These are phyloP conservation scores for Ascochyta koolunga DNA, from an alignment of 2,329 filamentous ascomycete species.

Conservation along the genomic window DNA sequence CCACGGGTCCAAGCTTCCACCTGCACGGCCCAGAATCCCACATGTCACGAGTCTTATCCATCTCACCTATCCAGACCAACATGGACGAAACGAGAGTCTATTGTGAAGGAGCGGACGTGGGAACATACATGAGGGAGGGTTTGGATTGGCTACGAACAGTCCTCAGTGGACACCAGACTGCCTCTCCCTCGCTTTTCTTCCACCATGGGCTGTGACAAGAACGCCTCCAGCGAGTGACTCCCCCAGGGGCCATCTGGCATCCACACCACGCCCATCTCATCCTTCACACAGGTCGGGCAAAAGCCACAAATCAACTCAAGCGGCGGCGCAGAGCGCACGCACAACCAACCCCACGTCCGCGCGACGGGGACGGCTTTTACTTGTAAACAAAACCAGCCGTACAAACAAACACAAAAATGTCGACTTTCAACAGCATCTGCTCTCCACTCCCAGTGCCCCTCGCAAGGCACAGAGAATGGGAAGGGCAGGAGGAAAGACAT, in stretches of 20 bases:
- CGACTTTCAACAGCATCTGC: constrained; percentile 39
- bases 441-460: constrained; percentile 11
- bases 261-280: constrained; percentile 17
- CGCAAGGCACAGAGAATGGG: neutral
- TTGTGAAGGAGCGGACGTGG: constrained; percentile 15
- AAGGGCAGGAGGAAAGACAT: constrained; percentile 42
- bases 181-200: constrained; percentile 27
- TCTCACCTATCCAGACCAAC: neutral
- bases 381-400: constrained; percentile 29
- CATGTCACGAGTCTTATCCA: neutral
- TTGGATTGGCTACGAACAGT: constrained; percentile 36
- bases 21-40: too few relatives aligned
- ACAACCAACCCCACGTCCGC: constrained; percentile 50
- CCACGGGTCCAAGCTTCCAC: constrained; percentile 11
- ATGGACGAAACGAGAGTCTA: constrained; percentile 13
- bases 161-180: constrained; percentile 26
- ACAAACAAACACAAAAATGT: constrained; percentile 46
- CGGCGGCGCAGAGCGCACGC: constrained; percentile 40
- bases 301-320: constrained; percentile 43
- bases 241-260: constrained; percentile 19
- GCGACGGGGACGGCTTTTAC: constrained; percentile 47
- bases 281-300: constrained; percentile 33
- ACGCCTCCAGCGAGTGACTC: constrained; percentile 16
- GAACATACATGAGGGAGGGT: constrained; percentile 23
- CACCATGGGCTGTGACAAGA: constrained; percentile 10